phyloP scores from a whole-genome alignment of 2,329 filamentous ascomycete genomes.

The Rhinocladiella mackenziei region DNA sequence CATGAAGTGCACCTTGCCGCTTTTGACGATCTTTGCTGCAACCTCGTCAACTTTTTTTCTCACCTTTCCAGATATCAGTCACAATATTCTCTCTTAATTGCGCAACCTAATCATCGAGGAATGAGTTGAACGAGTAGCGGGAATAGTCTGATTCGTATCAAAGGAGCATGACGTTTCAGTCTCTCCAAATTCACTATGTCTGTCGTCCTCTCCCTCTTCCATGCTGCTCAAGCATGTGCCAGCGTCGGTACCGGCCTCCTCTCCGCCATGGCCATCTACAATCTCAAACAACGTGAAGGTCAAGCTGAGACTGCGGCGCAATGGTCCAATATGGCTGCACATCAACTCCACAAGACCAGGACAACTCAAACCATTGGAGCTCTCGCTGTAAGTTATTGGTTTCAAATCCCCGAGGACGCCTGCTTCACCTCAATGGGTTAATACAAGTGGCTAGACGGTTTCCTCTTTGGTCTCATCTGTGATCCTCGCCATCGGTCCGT shows the following conservation, averaged over 20 bases:
- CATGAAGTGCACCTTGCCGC: no score
- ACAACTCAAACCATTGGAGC: conserved; percentile 23
- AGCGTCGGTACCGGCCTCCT: conserved; percentile 14
- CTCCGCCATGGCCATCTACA: conserved; percentile 24
- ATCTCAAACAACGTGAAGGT: conserved; percentile 20
- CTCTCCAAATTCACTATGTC: conserved; percentile 11
- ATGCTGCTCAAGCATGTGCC: conserved; percentile 16
- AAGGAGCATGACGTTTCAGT: no score
- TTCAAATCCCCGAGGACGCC: no score
- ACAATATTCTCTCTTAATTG: no score
- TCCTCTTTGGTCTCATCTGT: conserved; percentile 14
- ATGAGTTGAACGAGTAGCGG: no score
- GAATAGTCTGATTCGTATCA: no score
- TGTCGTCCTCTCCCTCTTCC: conserved; percentile 15
- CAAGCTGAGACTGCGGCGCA: conserved; percentile 20
- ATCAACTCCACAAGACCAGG: conserved; percentile 24
- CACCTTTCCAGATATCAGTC: not conserved
- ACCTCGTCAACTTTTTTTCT: not conserved
- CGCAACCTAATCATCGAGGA: no score
- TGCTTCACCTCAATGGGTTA: not conserved
- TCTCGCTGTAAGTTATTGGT: conserved; percentile 19
- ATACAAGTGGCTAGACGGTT: conserved; percentile 5
- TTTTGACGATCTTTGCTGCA: not conserved
- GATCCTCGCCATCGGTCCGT: conserved; percentile 12
- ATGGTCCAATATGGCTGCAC: conserved; percentile 19